phyloP scores from a whole-genome alignment of 441 rosid genomes.

The Monsonia emarginata region DNA sequence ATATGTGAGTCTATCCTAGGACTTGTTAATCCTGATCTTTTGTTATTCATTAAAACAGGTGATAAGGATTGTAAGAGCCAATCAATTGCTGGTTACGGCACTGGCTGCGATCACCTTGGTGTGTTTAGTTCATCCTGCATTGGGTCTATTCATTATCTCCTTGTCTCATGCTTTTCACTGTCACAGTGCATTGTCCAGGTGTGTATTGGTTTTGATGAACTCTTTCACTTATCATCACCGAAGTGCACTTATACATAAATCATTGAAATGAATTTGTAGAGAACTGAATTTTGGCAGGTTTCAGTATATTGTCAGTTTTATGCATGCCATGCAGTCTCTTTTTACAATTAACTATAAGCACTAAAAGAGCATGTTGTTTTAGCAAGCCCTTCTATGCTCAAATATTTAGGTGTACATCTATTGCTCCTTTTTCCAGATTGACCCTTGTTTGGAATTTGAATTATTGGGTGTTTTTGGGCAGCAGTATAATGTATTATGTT shows the following conservation, averaged over 20 bases:
- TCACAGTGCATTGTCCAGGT: conserved; percentile 81
- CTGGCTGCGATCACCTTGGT: conserved; percentile 51
- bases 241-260: conserved; percentile 11
- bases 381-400: no score
- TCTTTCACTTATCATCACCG: conserved; percentile 4
- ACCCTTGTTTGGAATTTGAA: background rate
- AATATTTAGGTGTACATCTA: background rate
- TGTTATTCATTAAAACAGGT: conserved; percentile 48
- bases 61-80: conserved; percentile 51
- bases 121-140: conserved; percentile 75
- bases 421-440: background rate
- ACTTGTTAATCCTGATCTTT: conserved; percentile 11
- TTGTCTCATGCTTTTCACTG: conserved; percentile 58
- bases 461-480: background rate
- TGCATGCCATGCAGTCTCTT: background rate
- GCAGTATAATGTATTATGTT: background rate
- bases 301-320: conserved; percentile 3
- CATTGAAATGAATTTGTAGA: background rate
- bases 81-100: conserved; percentile 43
- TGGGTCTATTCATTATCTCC: conserved; percentile 65
- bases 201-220: conserved; percentile 14
- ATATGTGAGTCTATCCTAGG: conserved; percentile 8
- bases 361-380: background rate
- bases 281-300: background rate
- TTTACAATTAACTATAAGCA: background rate